A percentile compares a stretch with the other conserved stretches of the same genome.
Evolutionary conservation across 164 flowering plant species (phyloP).

Genomic region (Stephania cephalantha): DNA sequence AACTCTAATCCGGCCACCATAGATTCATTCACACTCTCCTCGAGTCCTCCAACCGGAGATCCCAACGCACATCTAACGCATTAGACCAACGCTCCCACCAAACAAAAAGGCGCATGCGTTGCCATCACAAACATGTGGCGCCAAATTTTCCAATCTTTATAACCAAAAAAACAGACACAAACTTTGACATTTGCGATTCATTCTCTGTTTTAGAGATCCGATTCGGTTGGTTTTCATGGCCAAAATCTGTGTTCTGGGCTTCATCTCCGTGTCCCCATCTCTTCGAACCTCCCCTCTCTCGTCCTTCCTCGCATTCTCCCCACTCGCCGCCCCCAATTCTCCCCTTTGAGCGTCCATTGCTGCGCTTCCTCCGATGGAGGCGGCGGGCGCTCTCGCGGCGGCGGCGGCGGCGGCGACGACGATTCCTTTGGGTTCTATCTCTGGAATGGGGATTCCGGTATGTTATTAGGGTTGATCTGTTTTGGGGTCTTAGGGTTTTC

Average conservation of each 20-base stretch:
- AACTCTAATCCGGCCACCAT: no score
- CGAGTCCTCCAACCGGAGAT: no score
- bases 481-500: no score
- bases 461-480: neutral
- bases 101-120: neutral
- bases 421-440: neutral
- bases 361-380: neutral
- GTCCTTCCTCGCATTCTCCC: neutral
- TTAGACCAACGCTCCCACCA: no score
- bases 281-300: neutral
- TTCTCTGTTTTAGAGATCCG: neutral
- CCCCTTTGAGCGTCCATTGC: neutral
- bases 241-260: neutral
- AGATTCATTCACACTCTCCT: no score
- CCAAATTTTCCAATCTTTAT: neutral
- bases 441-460: neutral
- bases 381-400: neutral
- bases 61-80: no score
- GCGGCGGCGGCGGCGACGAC: neutral
- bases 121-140: neutral
- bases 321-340: neutral
- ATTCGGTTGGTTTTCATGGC: neutral
- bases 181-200: neutral
- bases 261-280: neutral
- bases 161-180: neutral